phyloP scores from a whole-genome alignment of 2,329 filamentous ascomycete species.

The Rhynchosporium secalis region DNA sequence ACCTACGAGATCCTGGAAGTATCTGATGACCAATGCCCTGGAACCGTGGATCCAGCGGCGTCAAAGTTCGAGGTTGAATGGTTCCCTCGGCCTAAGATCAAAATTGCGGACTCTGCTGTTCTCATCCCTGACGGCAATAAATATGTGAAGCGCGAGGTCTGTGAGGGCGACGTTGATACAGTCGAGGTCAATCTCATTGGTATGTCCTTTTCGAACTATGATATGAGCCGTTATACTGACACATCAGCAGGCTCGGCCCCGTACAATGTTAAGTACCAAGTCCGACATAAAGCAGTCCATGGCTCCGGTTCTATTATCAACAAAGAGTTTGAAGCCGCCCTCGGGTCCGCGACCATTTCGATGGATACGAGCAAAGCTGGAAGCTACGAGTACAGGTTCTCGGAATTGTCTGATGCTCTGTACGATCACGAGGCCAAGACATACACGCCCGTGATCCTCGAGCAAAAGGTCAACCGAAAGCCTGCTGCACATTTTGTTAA shows the following conservation, averaged over 20 bases:
- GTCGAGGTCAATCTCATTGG: conserved; percentile 80
- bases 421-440: conserved; percentile 73
- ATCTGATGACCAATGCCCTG: conserved; percentile 77
- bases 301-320: conserved; percentile 65
- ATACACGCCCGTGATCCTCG: conserved; percentile 66
- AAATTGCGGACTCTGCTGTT: conserved; percentile 63
- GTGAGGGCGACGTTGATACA: conserved; percentile 89
- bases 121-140: conserved; percentile 54
- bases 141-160: conserved; percentile 78
- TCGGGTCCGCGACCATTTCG: conserved; percentile 73
- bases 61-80: conserved; percentile 79
- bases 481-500: conserved; percentile 80
- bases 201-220: conserved; percentile 43
- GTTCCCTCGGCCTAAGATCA: conserved; percentile 77
- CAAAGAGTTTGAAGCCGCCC: conserved; percentile 74
- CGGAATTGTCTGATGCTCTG: conserved; percentile 77
- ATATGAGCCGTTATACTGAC: conserved; percentile 14
- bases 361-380: conserved; percentile 87
- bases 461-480: conserved; percentile 81
- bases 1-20: conserved; percentile 80
- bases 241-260: conserved; percentile 66
- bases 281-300: conserved; percentile 68
- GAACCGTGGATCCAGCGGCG: conserved; percentile 71
- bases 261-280: conserved; percentile 79
- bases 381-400: conserved; percentile 82